phyloP scores from a whole-genome alignment of 805 yeast species.

The Candida manassasensis region DNA sequence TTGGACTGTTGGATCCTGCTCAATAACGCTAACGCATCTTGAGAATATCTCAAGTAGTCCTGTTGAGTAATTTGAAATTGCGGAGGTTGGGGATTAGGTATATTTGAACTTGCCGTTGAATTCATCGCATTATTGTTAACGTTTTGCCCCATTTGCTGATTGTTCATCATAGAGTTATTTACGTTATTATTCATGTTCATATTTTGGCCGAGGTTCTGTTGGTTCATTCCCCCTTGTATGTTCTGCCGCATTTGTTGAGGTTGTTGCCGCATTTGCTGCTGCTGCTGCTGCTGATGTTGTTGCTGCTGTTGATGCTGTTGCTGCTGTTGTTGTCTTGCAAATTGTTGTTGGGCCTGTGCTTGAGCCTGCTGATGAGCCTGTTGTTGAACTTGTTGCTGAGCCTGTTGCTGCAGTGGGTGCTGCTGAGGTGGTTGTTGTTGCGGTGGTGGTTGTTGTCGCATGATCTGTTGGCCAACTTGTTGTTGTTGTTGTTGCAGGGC shows the following conservation, averaged over 20 bases:
- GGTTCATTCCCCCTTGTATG: not conserved
- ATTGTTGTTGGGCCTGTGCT: slow-evolving; percentile 24
- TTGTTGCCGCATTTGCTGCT: slow-evolving; percentile 8
- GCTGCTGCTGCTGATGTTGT: slow-evolving; percentile 8
- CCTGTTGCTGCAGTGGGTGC: slow-evolving; percentile 27
- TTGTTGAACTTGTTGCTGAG: slow-evolving; percentile 24
- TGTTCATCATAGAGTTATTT: not conserved
- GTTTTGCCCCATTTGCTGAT: not conserved
- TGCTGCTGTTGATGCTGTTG: slow-evolving; percentile 17
- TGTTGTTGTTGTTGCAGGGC: slow-evolving; percentile 17
- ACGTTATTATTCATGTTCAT: not conserved
- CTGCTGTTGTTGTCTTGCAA: too few relatives aligned
- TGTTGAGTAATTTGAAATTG: slow-evolving; percentile 31
- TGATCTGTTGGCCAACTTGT: slow-evolving; percentile 18
- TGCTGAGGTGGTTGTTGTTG: slow-evolving; percentile 19
- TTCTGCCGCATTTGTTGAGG: slow-evolving; percentile 6
- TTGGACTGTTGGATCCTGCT: slow-evolving; percentile 32
- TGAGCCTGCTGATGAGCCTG: slow-evolving; percentile 25
- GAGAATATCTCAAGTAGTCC: slow-evolving; percentile 34
- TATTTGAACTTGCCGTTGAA: not conserved
- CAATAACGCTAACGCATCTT: slow-evolving; percentile 38
- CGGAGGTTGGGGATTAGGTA: slow-evolving; percentile 19
- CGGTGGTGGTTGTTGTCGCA: slow-evolving; percentile 14
- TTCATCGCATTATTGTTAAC: not conserved
- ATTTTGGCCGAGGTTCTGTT: not conserved